A percentile compares a stretch with the other conserved stretches of the same genome.
Evolutionary conservation across 2,329 filamentous ascomycete species (phyloP).

Genomic region (Metarhizium brunneum): DNA sequence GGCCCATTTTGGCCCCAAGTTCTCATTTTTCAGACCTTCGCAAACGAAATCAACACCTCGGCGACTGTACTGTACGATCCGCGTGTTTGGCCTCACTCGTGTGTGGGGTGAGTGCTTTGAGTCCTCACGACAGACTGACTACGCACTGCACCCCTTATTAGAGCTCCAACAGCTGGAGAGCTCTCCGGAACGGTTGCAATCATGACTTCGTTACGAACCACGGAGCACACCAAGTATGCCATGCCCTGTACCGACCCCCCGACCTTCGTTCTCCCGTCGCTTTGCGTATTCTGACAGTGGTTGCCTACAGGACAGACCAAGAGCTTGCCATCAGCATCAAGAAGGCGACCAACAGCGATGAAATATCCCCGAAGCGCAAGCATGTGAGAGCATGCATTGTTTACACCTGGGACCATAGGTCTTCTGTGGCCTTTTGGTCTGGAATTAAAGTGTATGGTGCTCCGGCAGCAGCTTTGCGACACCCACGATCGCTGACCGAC

Average conservation of each 20-base stretch:
- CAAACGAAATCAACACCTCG: not conserved
- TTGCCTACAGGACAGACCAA: slow-evolving; percentile 47
- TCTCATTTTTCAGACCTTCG: not conserved
- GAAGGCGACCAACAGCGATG: slow-evolving; percentile 60
- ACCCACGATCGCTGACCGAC: slow-evolving; percentile 4
- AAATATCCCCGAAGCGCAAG: slow-evolving; percentile 66
- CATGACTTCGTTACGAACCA: slow-evolving; percentile 23
- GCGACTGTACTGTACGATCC: not conserved
- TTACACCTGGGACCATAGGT: slow-evolving; percentile 99
- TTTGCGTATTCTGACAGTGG: not conserved
- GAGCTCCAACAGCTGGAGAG: slow-evolving; percentile 2
- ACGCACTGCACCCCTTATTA: slow-evolving; percentile 2
- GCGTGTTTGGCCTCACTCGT: not conserved
- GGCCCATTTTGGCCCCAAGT: not conserved
- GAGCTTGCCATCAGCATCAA: slow-evolving; percentile 62
- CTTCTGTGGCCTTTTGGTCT: slow-evolving; percentile 88
- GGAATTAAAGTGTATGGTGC: slow-evolving; percentile 90
- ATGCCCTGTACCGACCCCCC: not conserved
- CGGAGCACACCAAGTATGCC: slow-evolving; percentile 27
- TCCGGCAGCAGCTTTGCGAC: not conserved
- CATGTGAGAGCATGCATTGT: slow-evolving; percentile 98
- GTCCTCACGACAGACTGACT: not conserved
- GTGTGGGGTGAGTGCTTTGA: not conserved
- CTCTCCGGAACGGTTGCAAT: slow-evolving; percentile 7
- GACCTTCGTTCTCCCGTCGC: not conserved